phyloP scores from a whole-genome alignment of 2,329 filamentous ascomycete genomes.

The Penicillium brevicompactum region DNA sequence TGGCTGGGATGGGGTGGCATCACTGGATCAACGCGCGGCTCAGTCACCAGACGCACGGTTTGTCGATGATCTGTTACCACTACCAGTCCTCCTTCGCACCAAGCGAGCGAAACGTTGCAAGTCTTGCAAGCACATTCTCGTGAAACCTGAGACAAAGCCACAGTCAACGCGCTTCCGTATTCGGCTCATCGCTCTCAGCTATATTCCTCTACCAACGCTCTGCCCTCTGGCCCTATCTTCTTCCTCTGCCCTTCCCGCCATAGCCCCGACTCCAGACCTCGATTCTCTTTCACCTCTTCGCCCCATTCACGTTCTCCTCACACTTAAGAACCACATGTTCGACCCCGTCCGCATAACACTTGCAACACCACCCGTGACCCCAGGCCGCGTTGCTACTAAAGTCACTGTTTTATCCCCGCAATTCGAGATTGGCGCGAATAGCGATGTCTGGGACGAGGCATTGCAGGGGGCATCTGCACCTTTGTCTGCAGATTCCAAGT shows the following conservation, averaged over 20 bases:
- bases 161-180: slow-evolving; percentile 89
- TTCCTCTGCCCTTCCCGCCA: slow-evolving; percentile 26
- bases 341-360: slow-evolving; percentile 85
- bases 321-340: slow-evolving; percentile 91
- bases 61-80: slow-evolving; percentile 73
- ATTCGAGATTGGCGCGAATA: slow-evolving; percentile 92
- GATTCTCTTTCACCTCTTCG: slow-evolving; percentile 51
- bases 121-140: slow-evolving; percentile 89
- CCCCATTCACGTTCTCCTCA: slow-evolving; percentile 78
- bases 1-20: slow-evolving; percentile 67
- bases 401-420: slow-evolving; percentile 93
- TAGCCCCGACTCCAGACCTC: slow-evolving; percentile 42
- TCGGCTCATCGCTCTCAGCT: slow-evolving; percentile 81
- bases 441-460: slow-evolving; percentile 91
- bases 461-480: slow-evolving; percentile 56
- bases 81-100: slow-evolving; percentile 80
- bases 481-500: slow-evolving; percentile 37
- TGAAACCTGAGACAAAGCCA: slow-evolving; percentile 90
- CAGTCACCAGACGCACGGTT: slow-evolving; percentile 61
- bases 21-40: slow-evolving; percentile 54
- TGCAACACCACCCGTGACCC: slow-evolving; percentile 78
- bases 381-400: slow-evolving; percentile 72
- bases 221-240: slow-evolving; percentile 57
- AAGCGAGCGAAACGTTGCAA: slow-evolving; percentile 94
- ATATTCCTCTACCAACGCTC: slow-evolving; percentile 77